Evolutionary conservation across 2,329 filamentous ascomycete species (phyloP), one percentile per base, ranked within the genome.

Genomic region (Claviceps maximensis): DNA sequence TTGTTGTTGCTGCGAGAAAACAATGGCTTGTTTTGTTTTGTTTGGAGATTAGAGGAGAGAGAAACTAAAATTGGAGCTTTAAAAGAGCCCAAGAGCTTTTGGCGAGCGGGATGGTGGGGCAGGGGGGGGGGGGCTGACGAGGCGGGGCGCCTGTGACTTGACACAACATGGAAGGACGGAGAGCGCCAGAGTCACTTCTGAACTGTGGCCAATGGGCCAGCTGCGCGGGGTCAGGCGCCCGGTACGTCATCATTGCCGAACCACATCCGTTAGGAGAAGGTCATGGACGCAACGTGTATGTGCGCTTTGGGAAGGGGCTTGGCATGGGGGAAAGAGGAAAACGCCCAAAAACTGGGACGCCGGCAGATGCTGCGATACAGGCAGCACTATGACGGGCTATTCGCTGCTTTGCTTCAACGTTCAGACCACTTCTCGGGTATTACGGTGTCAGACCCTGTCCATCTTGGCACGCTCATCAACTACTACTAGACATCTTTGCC

Each of bases 161-260:
- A n/a, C 27, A 33, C 9, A 33, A 33, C 31, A 33, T 6, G 31
- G 31, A 33, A 33, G 31, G 31, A 33, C 31, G 31, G 27, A 29
- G 27, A 4, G 27, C 27, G n/a, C n/a, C n/a, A n/a, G n/a, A n/a
- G n/a, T n/a, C n/a, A n/a, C n/a, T n/a, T n/a, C 23, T 31, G 31
- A 41, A 45, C 42, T 31, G n/a, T 42, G 42, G 31, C 52, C 47
- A 53, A 53, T 53, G 21, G 29, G 17, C 29, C 23, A n/a, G 40
- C 47, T 27, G n/a, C n/a, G 21, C n/a, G 38, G 4, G 15, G 21
- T 42, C 47, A 13, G 29, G 17, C 29, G 29, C 17, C 13, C 15
- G 21, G 23, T 45, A 36, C 51, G 51, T 49, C 51, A 52, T 25
- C 36, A 8, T 36, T 3, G 45, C 15, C 36, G 45, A 48, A 48